Base-by-base conservation (phyloP, 2,329 filamentous ascomycete genomes). In the Curvularia sp. region DNA sequence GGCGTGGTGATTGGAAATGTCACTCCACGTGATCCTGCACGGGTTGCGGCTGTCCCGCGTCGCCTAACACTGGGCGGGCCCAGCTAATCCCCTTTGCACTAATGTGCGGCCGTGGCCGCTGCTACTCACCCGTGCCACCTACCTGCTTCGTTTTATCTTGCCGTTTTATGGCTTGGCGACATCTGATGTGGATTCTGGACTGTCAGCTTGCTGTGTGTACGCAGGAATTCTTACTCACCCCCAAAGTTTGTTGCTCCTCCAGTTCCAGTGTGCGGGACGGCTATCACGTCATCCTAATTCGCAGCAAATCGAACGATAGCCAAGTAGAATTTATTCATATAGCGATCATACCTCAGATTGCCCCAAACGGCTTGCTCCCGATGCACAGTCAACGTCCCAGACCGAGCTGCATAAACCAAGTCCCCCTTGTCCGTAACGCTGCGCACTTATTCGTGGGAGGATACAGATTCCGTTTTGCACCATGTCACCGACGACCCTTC, bases 1-100 rank as follows among this genome's bases (percentile, higher is more conserved):
- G 26, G 24, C 31, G n/a, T 47, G 18, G 28, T 47, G 44, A 30
- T 33, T 47, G 8, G 44, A 31, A 22, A 31, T 20, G 10, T 47
- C n/a, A 31, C 26, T 31, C 31, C 43, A 54, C 52, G n/a, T 39
- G 12, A 15, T 12, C 30, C 30, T 31, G 30, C 30, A 31, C 30
- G 30, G 30, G 30, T 7, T 22, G 41, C 20, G 13, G 20, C 44
- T 18, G 13, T 15, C 50, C 22, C 6, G 15, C 41, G 12, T 43
- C 41, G 41, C 41, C 5, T 43, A 24, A 24, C 20, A n/a, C 30
- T 31, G 41, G 41, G 15, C 41, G 30, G 50, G 15, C 28, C 33
- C 31, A 15, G 33, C 33, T 42, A 30, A 26, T 24, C 51, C 31
- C 41, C 51, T 7, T 47, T 42, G 18, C 43, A 22, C 33, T 54